phyloP scores from a whole-genome alignment of 345 rosid species.

The Brassica juncea region DNA sequence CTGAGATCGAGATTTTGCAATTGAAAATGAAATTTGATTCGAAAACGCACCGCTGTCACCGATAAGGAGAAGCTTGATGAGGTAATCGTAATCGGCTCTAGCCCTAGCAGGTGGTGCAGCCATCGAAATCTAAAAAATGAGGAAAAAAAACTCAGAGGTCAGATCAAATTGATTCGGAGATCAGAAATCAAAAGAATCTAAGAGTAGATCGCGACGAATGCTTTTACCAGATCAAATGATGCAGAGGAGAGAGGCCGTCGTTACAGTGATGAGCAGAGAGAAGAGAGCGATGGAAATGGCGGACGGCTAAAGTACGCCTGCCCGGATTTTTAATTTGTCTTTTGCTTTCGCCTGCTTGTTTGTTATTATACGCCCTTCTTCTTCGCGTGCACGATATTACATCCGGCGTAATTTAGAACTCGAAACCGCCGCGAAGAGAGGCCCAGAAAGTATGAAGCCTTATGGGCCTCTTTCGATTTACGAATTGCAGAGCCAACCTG shows the following conservation, averaged over 20 bases:
- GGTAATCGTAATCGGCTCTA: constrained; percentile 79
- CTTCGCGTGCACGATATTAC: constrained; percentile 40
- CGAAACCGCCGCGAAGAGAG: background rate
- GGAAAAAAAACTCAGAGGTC: background rate
- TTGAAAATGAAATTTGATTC: background rate
- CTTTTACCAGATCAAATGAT: constrained; percentile 2
- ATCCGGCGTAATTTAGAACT: constrained; percentile 26
- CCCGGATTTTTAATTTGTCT: constrained; percentile 20
- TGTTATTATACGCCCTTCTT: constrained; percentile 7
- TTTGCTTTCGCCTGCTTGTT: background rate
- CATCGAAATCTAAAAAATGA: constrained; percentile 34
- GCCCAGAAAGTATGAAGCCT: constrained; percentile 13
- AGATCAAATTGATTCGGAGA: background rate
- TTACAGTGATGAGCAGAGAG: constrained; percentile 27
- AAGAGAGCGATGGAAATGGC: constrained; percentile 37
- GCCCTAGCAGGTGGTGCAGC: constrained; percentile 82
- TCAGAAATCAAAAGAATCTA: background rate
- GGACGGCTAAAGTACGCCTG: constrained; percentile 42
- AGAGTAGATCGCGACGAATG: background rate
- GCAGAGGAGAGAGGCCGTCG: constrained; percentile 15
- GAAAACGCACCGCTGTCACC: constrained; percentile 67
- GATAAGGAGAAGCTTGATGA: constrained; percentile 70
- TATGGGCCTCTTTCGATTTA: constrained; percentile 6
- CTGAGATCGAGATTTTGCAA: constrained; percentile 10
- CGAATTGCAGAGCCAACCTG: background rate